These are phyloP conservation scores for Coriaria nepalensis DNA, from an alignment of 306 rosid species.

Conservation along the genomic window DNA sequence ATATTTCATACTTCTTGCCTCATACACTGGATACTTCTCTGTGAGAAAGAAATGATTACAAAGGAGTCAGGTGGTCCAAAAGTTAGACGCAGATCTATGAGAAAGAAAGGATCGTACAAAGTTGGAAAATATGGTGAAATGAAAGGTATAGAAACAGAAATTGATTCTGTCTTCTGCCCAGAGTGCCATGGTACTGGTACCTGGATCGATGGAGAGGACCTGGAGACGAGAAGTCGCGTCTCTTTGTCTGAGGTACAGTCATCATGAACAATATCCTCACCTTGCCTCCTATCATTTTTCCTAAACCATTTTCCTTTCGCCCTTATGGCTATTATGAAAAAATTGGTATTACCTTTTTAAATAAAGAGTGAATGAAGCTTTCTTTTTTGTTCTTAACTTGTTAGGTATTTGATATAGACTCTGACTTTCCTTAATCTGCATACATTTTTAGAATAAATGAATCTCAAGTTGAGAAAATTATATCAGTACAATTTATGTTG, in stretches of 20 bases:
- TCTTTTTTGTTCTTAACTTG: neutral
- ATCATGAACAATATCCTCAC: neutral
- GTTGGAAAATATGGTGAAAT: constrained; percentile 25
- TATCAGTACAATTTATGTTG: no score
- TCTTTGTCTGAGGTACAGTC: constrained; percentile 53
- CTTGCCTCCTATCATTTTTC: neutral
- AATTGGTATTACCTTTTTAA: neutral
- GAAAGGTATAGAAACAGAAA: constrained; percentile 15
- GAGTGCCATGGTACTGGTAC: constrained; percentile 86
- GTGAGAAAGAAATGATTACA: constrained; percentile 47
- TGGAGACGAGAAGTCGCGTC: constrained; percentile 38
- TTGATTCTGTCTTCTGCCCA: constrained; percentile 60
- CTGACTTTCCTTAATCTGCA: neutral
- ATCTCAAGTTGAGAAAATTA: neutral
- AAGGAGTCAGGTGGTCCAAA: constrained; percentile 30
- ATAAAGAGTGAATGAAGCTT: neutral
- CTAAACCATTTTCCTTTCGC: neutral
- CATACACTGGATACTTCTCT: constrained; percentile 69
- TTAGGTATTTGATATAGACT: neutral
- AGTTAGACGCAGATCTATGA: constrained; percentile 33
- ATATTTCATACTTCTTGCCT: constrained; percentile 78
- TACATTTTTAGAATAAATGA: neutral
- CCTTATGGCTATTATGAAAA: neutral
- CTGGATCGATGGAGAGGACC: constrained; percentile 28
- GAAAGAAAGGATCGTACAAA: constrained; percentile 31